Base-by-base conservation (phyloP, 225 moss, liverwort and hornwort genomes). In the Anthoceros angustus region DNA sequence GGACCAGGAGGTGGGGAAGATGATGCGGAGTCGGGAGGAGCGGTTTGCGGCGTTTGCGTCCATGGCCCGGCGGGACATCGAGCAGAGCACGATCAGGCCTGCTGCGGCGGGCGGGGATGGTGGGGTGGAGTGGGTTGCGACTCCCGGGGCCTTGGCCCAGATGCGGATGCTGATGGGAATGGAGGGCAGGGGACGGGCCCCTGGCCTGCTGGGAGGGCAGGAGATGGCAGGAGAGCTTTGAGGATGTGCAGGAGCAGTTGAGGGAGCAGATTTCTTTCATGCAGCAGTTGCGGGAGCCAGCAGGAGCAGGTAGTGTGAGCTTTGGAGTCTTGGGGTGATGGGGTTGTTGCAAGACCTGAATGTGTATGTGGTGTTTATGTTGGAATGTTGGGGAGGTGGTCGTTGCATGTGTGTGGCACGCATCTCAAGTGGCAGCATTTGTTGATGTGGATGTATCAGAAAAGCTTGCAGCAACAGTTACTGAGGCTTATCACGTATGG, bases 231-330 rank as follows among this genome's bases (percentile, higher is more conserved):
- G 55, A 55, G 18, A 55, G 55, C 55, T 55, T 55, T 55, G 55
- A 55, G 55, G n/a, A 15, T 18, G 55, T 55, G 55, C n/a, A 20
- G 55, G 23, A 23, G 23, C 55, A 55, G 55, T 55, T 55, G 55
- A 55, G 23, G 23, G 55, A 55, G n/a, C 55, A 55, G 55, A 55
- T 3, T 18, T 5, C 14, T 15, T 55, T 55, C 23, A 55, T 55
- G 55, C 55, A 55, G n/a, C 55, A 55, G 55, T 55, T 55, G 55
- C 55, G 23, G 55, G 55, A 55, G 55, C 55, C 55, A 55, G 55
- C 55, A 15, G 55, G 55, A 55, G 55, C 55, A 55, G 55, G 55
- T 55, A 55, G n/a, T n/a, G n/a, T n/a, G n/a, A 7, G 55, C 45
- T 55, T 55, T 55, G 55, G 6, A 23, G 6, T 55, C 23, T 55